These are phyloP conservation scores for Cyberlindnera sargentensis DNA, from an alignment of 805 yeast genomes.

Conservation along the genomic window DNA sequence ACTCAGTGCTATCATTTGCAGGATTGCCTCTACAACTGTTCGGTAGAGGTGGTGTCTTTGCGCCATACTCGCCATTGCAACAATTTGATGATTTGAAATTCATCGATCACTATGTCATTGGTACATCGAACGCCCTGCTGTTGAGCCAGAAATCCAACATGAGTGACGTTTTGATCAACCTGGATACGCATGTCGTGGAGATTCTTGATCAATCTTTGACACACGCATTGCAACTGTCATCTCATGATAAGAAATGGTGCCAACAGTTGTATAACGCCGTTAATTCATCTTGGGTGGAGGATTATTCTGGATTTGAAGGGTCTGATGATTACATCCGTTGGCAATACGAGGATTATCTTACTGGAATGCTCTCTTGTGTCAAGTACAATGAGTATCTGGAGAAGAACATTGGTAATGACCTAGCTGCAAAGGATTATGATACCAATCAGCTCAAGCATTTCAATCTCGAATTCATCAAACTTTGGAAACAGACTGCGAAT, in stretches of 20 bases:
- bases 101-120: constrained; percentile 64
- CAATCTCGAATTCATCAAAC: constrained; percentile 37
- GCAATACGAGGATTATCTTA: constrained; percentile 85
- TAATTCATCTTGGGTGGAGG: constrained; percentile 28
- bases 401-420: constrained; percentile 25
- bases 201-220: constrained; percentile 37
- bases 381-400: constrained; percentile 58
- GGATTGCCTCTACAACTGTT: constrained; percentile 87
- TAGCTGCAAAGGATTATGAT: constrained; percentile 23
- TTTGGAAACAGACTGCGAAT: constrained; percentile 51
- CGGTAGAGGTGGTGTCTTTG: constrained; percentile 80
- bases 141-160: constrained; percentile 53
- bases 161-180: constrained; percentile 67
- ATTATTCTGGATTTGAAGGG: constrained; percentile 49
- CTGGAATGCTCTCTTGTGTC: constrained; percentile 64
- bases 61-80: constrained; percentile 91
- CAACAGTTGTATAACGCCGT: constrained; percentile 42
- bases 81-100: constrained; percentile 70
- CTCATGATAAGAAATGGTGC: constrained; percentile 71
- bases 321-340: constrained; percentile 84
- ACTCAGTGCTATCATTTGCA: constrained; percentile 67
- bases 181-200: constrained; percentile 47
- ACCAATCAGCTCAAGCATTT: constrained; percentile 33
- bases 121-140: constrained; percentile 81
- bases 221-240: constrained; percentile 40